Evolutionary conservation across 78 protist genomes (phyloP).

Genomic region (Dictyostelium purpureum): DNA sequence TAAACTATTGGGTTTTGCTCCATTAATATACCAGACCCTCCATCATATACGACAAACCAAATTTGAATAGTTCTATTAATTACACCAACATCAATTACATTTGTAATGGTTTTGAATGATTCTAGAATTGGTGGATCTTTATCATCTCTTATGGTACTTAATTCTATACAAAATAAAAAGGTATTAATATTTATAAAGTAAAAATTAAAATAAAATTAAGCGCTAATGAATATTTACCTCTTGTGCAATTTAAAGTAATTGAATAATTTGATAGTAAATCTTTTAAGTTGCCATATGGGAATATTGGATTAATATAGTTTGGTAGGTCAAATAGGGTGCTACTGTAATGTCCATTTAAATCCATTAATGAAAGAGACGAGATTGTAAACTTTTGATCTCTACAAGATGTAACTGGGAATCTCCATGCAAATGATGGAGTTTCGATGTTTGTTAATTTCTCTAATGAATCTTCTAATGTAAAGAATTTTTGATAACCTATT

Average conservation of each 20-base stretch:
- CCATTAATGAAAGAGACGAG: background rate
- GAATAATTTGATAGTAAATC: too few species aligned
- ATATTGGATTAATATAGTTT: background rate
- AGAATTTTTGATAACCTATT: background rate
- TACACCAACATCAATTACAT: background rate
- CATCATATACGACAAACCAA: background rate
- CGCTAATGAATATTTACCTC: too few species aligned
- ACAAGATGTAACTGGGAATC: background rate
- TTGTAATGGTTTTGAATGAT: background rate
- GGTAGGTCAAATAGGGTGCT: background rate
- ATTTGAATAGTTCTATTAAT: background rate
- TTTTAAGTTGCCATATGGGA: too few species aligned
- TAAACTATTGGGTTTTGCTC: background rate
- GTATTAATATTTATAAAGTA: too few species aligned
- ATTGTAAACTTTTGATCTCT: background rate
- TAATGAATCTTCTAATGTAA: background rate
- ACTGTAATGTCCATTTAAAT: background rate
- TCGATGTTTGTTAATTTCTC: background rate
- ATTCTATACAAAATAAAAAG: too few species aligned
- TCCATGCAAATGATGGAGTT: conserved; percentile 1
- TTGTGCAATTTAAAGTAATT: too few species aligned
- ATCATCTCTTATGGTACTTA: too few species aligned
- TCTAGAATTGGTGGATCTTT: background rate
- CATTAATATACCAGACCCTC: background rate
- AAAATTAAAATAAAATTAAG: too few species aligned